Conservation (phyloP, 768 basidiomycete genomes). For the Trametes villosa region DNA sequence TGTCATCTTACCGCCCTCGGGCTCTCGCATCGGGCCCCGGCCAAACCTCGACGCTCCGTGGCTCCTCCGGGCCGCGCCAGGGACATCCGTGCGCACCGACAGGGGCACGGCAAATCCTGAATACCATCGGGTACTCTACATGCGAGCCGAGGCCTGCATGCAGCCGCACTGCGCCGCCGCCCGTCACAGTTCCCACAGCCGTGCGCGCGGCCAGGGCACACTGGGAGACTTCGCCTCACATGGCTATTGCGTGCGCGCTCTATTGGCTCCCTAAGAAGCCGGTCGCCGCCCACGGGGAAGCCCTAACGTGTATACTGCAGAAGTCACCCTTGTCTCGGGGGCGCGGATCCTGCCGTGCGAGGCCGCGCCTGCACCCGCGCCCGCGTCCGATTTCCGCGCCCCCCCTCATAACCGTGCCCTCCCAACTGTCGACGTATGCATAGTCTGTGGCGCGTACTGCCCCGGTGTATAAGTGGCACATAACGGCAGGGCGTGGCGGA, state of each 20-base stretch:
- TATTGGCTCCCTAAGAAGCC: neutral
- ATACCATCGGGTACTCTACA: too few relatives aligned
- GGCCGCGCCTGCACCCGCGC: too few relatives aligned
- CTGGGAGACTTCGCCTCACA: conserved; percentile 1
- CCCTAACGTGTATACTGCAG: conserved; percentile 1
- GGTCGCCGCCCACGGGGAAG: conserved; percentile 7
- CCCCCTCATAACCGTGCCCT: neutral
- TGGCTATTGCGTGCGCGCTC: conserved; percentile 11
- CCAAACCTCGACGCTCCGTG: too few relatives aligned
- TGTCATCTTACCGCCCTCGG: too few relatives aligned
- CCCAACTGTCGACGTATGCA: neutral
- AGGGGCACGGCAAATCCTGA: too few relatives aligned
- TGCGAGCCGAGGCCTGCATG: too few relatives aligned
- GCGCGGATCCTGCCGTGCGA: neutral
- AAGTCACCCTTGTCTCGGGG: conserved; percentile 15
- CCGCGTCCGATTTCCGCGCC: neutral
- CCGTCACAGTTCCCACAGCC: conserved; percentile 1
- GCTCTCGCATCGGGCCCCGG: too few relatives aligned
- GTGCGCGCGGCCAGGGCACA: conserved; percentile 1
- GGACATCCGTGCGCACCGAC: too few relatives aligned
- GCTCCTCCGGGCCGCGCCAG: too few relatives aligned
- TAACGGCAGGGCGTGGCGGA: neutral
- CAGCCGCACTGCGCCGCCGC: too few relatives aligned
- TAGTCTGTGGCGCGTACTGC: neutral
- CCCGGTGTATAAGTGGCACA: neutral